Percentiles rank a stretch among this genome's conserved stretches.
phyloP scores from a whole-genome alignment of 1,284 basidiomycete species.

The Cystobasidiaceae sp. region DNA sequence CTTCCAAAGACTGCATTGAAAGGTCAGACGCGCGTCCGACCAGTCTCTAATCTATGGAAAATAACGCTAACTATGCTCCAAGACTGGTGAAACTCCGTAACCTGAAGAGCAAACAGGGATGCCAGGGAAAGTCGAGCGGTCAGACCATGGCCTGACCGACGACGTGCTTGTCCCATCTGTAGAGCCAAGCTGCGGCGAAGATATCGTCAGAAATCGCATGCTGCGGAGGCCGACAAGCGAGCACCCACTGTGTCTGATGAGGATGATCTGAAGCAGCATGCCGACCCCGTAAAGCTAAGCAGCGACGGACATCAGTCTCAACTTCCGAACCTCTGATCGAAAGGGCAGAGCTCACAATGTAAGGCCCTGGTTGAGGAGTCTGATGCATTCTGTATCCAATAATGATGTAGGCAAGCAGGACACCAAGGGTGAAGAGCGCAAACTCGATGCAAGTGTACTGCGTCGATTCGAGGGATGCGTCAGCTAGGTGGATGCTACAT shows the following conservation, averaged over 20 bases:
- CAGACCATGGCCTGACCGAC: not conserved
- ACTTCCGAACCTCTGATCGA: not conserved
- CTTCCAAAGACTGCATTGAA: too few relatives aligned
- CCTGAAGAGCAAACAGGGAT: too few relatives aligned
- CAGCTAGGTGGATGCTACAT: too few relatives aligned
- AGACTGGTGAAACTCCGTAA: too few relatives aligned
- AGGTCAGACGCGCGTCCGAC: too few relatives aligned
- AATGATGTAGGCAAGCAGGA: conserved; percentile 7
- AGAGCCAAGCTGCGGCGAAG: not conserved
- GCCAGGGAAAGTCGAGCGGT: too few relatives aligned
- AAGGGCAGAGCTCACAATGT: conserved; percentile 1
- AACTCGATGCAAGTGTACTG: conserved; percentile 13
- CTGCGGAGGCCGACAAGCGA: too few relatives aligned
- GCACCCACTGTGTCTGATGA: conserved; percentile 10
- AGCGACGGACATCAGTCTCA: not conserved
- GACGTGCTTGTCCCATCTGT: not conserved
- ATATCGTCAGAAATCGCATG: not conserved
- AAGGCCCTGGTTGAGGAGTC: not conserved
- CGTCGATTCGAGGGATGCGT: not conserved
- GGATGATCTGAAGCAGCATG: not conserved
- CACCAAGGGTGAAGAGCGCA: conserved; percentile 3
- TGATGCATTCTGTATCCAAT: conserved; percentile 2
- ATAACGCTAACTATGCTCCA: too few relatives aligned
- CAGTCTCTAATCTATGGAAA: too few relatives aligned
- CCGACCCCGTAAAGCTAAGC: conserved; percentile 5